Evolutionary conservation across 108 stramenopile species (phyloP), one percentile per base, ranked within the genome.

Genomic region (Hondaea fermentalgiana): DNA sequence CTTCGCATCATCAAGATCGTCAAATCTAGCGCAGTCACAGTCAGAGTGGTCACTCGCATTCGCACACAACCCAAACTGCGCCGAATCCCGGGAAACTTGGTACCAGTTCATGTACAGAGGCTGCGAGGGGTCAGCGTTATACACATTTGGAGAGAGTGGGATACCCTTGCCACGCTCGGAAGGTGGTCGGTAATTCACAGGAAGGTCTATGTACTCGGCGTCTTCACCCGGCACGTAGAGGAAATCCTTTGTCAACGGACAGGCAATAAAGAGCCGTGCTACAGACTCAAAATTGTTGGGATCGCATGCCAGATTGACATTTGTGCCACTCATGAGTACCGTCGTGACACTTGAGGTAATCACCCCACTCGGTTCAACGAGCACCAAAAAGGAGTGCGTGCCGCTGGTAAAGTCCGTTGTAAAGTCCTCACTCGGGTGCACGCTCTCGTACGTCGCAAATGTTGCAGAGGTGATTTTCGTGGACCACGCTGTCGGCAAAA

Each of bases 101-200:
- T 53, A 83, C 76, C 76, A 83, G 76, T 83, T 23, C 76, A 83
- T 83, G 76, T 83, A 83, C 3, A 83, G 28, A 6, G n/a, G n/a
- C 23, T 83, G 76, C 45, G 76, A 83, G 19, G 76, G 76, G 51
- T 83, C 76, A 6, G 76, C 76, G 49, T 83, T 83, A 35, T 83
- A 83, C 76, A 83, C 76, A 23, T 83, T 83, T 6, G 76, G 51
- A 53, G 76, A 45, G 25, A 83, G 76, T 2, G 76, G 76, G 49
- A 83, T 83, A 12, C 76, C 76, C 51, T 83, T 83, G 23, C 76
- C 76, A 47, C 76, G 45, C 12, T 47, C 76, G 0, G 76, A 83
- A 23, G 76, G 76, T 12, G 76, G 76, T 12, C 76, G 76, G 4
- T 83, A 83, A 23, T 83, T 83, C 76, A 53, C 51, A 3, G 76